Evolutionary conservation across 169 alveolate species (phyloP).

Genomic region (Babesia gibsoni): DNA sequence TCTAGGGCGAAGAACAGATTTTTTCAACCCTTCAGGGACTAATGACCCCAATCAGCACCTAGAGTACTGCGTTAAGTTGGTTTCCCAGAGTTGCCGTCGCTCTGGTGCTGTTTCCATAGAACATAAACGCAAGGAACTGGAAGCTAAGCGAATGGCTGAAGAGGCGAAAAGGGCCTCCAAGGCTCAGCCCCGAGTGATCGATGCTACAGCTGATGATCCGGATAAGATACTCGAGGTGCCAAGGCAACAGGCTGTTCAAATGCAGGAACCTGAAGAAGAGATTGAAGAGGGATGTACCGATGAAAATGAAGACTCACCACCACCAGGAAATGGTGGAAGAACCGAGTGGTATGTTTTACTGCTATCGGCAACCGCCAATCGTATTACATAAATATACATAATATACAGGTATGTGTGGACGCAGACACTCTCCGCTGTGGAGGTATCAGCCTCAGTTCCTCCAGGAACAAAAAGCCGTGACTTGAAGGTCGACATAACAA

Average conservation of each 20-base stretch:
- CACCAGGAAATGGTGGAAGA: slow-evolving; percentile 75
- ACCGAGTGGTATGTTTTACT: slow-evolving; percentile 50
- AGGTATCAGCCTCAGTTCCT: slow-evolving; percentile 59
- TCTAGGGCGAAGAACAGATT: slow-evolving; percentile 94
- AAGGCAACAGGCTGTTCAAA: not conserved
- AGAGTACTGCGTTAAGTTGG: slow-evolving; percentile 57
- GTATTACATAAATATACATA: not conserved
- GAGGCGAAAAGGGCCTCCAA: slow-evolving; percentile 9
- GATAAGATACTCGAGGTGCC: slow-evolving; percentile 10
- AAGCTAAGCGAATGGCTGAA: slow-evolving; percentile 1
- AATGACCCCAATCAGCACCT: slow-evolving; percentile 72
- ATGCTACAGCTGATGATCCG: slow-evolving; percentile 12
- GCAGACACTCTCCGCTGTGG: slow-evolving; percentile 83
- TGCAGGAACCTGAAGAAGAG: slow-evolving; percentile 61
- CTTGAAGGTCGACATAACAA: slow-evolving; percentile 64
- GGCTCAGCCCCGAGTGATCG: slow-evolving; percentile 1
- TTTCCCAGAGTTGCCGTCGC: slow-evolving; percentile 34
- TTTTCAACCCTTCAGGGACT: slow-evolving; percentile 76
- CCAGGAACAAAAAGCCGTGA: slow-evolving; percentile 59
- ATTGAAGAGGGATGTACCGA: slow-evolving; percentile 61
- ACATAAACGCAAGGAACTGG: slow-evolving; percentile 20
- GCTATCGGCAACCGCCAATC: slow-evolving; percentile 47
- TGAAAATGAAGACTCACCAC: slow-evolving; percentile 52
- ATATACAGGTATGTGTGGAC: slow-evolving; percentile 87
- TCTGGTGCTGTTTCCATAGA: slow-evolving; percentile 39